These are phyloP conservation scores for Rhodomyrtus tomentosa DNA, from an alignment of 345 rosid species.

Conservation along the genomic window DNA sequence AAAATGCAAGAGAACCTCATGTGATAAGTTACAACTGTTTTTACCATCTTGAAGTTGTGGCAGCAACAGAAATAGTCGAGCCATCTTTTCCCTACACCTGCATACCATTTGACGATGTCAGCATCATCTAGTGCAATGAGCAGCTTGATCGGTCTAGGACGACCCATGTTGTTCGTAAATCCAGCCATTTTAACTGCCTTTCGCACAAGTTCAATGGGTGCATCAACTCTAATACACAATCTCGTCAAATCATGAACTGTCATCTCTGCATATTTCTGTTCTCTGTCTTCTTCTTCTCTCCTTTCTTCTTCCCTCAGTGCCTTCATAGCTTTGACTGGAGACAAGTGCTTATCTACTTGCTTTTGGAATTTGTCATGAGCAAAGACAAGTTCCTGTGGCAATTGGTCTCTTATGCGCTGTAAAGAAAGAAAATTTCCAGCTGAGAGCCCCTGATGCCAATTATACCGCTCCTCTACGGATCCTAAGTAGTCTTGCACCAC, in stretches of 20 bases:
- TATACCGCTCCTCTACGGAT: slow-evolving; percentile 64
- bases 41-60: slow-evolving; percentile 78
- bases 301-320: slow-evolving; percentile 60
- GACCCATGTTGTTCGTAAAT: slow-evolving; percentile 84
- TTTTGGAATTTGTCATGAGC: slow-evolving; percentile 73
- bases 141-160: slow-evolving; percentile 69
- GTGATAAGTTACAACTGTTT: slow-evolving; percentile 73
- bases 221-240: slow-evolving; percentile 71
- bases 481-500: slow-evolving; percentile 56
- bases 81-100: slow-evolving; percentile 88
- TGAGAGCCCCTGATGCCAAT: slow-evolving; percentile 76
- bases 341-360: slow-evolving; percentile 65
- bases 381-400: slow-evolving; percentile 66
- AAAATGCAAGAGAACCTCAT: slow-evolving; percentile 85
- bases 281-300: slow-evolving; percentile 51
- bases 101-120: slow-evolving; percentile 89
- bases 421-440: slow-evolving; percentile 74
- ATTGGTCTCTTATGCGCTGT: slow-evolving; percentile 60
- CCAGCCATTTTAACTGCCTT: slow-evolving; percentile 78
- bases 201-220: slow-evolving; percentile 69
- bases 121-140: slow-evolving; percentile 69
- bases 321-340: slow-evolving; percentile 46
- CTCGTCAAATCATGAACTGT: slow-evolving; percentile 65
- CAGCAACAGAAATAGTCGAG: slow-evolving; percentile 89
- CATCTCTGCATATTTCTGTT: slow-evolving; percentile 50